These are phyloP conservation scores for Acanthamoeba quina DNA, from an alignment of 208 protist genomes.

Conservation along the genomic window DNA sequence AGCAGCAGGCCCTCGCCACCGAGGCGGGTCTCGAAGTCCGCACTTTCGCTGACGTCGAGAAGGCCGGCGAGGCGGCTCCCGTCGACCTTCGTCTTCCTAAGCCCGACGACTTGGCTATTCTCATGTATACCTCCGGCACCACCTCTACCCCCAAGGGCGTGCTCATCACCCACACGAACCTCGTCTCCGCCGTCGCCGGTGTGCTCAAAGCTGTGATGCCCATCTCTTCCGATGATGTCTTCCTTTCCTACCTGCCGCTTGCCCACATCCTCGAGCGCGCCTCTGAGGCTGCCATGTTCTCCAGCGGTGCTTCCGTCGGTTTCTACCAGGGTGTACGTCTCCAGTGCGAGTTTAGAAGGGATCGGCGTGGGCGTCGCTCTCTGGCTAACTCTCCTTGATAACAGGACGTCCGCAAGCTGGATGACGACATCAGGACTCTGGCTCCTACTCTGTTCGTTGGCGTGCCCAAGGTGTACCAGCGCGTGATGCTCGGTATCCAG, in stretches of 20 bases:
- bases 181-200: constrained; percentile 80
- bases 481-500: constrained; percentile 77
- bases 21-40: not conserved
- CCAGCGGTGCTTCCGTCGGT: constrained; percentile 83
- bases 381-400: not conserved
- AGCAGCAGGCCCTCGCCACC: not conserved
- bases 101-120: constrained; percentile 79
- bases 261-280: constrained; percentile 92
- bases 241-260: constrained; percentile 91
- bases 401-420: constrained; percentile 85
- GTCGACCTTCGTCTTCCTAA: constrained; percentile 42
- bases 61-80: constrained; percentile 57
- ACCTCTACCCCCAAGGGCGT: constrained; percentile 88
- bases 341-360: not conserved
- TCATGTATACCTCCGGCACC: constrained; percentile 88
- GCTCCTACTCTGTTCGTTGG: constrained; percentile 88
- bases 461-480: constrained; percentile 90
- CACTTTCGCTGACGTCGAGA: constrained; percentile 23
- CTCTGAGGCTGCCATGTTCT: constrained; percentile 60
- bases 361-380: not conserved
- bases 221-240: constrained; percentile 75
- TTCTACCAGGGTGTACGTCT: constrained; percentile 86
- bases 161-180: constrained; percentile 84
- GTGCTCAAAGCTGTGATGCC: constrained; percentile 28
- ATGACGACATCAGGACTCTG: constrained; percentile 87